Evolutionary conservation across 129 eudicot species (phyloP).

Genomic region (Pittosporum tobira): DNA sequence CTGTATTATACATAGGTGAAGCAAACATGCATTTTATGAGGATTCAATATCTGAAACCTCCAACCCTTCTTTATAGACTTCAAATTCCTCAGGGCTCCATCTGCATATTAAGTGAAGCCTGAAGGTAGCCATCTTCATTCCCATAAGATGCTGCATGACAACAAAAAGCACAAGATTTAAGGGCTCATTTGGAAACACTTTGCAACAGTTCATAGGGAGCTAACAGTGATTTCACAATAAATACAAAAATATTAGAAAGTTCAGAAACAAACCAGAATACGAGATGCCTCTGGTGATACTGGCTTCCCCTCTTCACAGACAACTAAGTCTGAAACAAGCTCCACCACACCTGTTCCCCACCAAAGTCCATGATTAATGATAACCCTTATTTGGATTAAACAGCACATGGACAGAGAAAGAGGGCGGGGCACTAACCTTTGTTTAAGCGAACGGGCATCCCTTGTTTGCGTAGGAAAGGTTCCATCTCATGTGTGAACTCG

Average conservation of each 20-base stretch:
- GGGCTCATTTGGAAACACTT: too few relatives aligned
- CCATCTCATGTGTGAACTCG: conserved; percentile 96
- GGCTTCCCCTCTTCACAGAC: conserved; percentile 90
- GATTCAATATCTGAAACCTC: conserved; percentile 66
- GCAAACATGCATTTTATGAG: conserved; percentile 14
- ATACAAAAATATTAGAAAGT: not conserved
- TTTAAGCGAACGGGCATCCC: conserved; percentile 91
- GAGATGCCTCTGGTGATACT: conserved; percentile 81
- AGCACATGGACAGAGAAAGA: not conserved
- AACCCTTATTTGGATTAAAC: not conserved
- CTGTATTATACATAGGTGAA: too few relatives aligned
- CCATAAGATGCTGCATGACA: conserved; percentile 61
- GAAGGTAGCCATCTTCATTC: conserved; percentile 71
- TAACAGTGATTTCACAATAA: not conserved
- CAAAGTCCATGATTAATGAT: not conserved
- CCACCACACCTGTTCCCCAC: conserved; percentile 60
- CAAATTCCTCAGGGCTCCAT: conserved; percentile 75
- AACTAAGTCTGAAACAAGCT: conserved; percentile 76
- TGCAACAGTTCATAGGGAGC: too few relatives aligned
- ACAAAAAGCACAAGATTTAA: conserved; percentile 1
- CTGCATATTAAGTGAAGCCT: conserved; percentile 61
- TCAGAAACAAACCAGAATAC: conserved; percentile 63
- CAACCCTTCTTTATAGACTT: conserved; percentile 59
- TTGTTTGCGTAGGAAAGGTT: conserved; percentile 94
- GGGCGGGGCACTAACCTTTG: conserved; percentile 41